These are phyloP conservation scores for Kwoniella dendrophila DNA, from an alignment of 768 basidiomycete genomes.

Conservation along the genomic window DNA sequence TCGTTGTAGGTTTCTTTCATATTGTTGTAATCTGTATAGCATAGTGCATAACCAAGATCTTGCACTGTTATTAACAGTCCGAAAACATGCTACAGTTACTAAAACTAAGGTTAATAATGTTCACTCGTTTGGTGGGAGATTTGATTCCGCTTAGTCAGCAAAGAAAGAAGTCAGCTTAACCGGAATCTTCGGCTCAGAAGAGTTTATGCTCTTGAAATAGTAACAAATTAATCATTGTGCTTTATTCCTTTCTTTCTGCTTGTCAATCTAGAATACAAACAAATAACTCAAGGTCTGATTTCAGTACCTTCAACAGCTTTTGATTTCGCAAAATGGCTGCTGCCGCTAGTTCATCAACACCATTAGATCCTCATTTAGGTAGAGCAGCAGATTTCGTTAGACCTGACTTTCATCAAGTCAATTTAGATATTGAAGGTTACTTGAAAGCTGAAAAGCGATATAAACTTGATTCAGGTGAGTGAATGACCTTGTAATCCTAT, in stretches of 20 bases:
- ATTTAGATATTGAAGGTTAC: slow-evolving; percentile 75
- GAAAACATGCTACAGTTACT: neutral
- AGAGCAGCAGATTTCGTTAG: slow-evolving; percentile 62
- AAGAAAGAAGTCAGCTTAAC: too few relatives aligned
- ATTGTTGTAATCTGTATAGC: too few relatives aligned
- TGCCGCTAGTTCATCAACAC: slow-evolving; percentile 22
- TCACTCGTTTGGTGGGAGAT: neutral
- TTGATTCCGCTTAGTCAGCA: slow-evolving; percentile 28
- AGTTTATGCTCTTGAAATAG: too few relatives aligned
- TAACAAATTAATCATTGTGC: too few relatives aligned
- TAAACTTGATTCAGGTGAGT: slow-evolving; percentile 86
- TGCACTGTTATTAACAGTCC: too few relatives aligned
- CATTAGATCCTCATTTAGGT: slow-evolving; percentile 32
- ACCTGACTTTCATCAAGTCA: slow-evolving; percentile 94
- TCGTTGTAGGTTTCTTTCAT: neutral
- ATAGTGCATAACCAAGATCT: neutral
- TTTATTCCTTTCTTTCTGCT: too few relatives aligned
- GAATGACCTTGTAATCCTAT: neutral
- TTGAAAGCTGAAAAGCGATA: slow-evolving; percentile 79
- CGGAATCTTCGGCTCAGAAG: too few relatives aligned
- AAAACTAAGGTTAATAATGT: neutral
- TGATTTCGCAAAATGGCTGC: slow-evolving; percentile 25
- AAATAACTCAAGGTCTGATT: too few relatives aligned
- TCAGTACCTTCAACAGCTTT: too few relatives aligned
- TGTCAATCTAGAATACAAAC: too few relatives aligned